Percentiles rank a stretch among this genome's conserved stretches.
Evolutionary conservation across 306 rosid genomes (phyloP).

Genomic region (Macrotyloma uniflorum): DNA sequence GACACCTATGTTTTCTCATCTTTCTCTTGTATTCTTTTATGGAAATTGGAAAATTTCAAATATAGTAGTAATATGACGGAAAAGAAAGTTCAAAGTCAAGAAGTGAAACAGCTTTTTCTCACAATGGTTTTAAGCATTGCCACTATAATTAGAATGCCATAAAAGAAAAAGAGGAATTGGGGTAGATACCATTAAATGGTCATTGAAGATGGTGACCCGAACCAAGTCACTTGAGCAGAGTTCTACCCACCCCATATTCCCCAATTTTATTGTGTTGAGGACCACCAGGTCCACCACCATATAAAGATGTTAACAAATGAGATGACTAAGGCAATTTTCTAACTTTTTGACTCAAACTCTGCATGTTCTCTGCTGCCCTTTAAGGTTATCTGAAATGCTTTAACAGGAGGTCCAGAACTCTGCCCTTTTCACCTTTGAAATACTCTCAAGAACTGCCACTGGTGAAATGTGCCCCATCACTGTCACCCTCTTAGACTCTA

Average conservation of each 20-base stretch:
- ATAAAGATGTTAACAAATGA: conserved; percentile 15
- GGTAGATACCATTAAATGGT: conserved; percentile 23
- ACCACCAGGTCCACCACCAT: conserved; percentile 38
- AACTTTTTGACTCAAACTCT: conserved; percentile 31
- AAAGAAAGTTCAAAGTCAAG: conserved; percentile 18
- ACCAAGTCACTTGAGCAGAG: conserved; percentile 34
- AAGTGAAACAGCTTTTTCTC: background rate
- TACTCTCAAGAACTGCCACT: conserved; percentile 70
- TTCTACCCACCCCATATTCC: conserved; percentile 20
- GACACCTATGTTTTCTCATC: background rate
- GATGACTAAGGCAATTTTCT: conserved; percentile 6
- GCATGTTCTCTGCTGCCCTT: conserved; percentile 25
- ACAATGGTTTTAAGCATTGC: conserved; percentile 13
- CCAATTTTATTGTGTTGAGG: conserved; percentile 31
- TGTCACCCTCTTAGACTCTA: conserved; percentile 86
- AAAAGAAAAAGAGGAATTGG: background rate
- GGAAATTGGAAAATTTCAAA: background rate
- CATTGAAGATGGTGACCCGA: conserved; percentile 26
- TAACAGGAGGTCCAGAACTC: conserved; percentile 61
- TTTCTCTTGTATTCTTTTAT: background rate
- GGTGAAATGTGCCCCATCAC: conserved; percentile 95
- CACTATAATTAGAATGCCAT: conserved; percentile 3
- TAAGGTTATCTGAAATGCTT: conserved; percentile 38
- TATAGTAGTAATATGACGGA: background rate
- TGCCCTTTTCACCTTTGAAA: conserved; percentile 89